These are phyloP conservation scores for Pezizomycotina sp. DNA, from an alignment of 2,329 filamentous ascomycete species.

Conservation along the genomic window DNA sequence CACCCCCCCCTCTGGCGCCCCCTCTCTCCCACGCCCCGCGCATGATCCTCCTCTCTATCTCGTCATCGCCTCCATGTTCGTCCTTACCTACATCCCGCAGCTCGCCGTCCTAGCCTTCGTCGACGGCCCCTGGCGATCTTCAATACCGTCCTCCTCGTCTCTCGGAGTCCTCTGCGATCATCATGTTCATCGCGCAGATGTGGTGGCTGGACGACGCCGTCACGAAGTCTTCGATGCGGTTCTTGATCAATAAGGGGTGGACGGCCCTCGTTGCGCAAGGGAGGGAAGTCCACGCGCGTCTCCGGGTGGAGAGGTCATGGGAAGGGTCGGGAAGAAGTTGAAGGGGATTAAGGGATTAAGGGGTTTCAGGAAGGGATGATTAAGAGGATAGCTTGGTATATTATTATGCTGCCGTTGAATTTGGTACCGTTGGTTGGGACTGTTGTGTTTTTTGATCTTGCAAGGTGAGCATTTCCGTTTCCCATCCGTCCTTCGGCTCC, in stretches of 20 bases:
- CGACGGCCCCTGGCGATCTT: constrained; percentile 63
- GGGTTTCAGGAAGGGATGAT: constrained; percentile 39
- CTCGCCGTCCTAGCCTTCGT: constrained; percentile 67
- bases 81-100: constrained; percentile 58
- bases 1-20: too few relatives aligned
- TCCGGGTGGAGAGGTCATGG: constrained; percentile 35
- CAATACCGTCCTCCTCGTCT: constrained; percentile 50
- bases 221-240: constrained; percentile 15
- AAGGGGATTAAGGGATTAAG: too few relatives aligned
- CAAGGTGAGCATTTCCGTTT: constrained; percentile 39
- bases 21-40: too few relatives aligned
- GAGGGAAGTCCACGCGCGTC: constrained; percentile 46
- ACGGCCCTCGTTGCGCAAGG: constrained; percentile 54
- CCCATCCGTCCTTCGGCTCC: too few relatives aligned
- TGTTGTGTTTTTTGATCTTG: constrained; percentile 56
- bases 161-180: constrained; percentile 30
- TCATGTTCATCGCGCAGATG: constrained; percentile 25
- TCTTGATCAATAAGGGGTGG: constrained; percentile 32
- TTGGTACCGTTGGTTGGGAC: constrained; percentile 85
- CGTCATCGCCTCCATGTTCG: constrained; percentile 67
- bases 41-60: constrained; percentile 53
- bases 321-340: constrained; percentile 40
- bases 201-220: constrained; percentile 14
- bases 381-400: constrained; percentile 52
- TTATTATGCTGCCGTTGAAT: constrained; percentile 81